A percentile compares a stretch with the other conserved stretches of the same genome.
Evolutionary conservation across 306 rosid species (phyloP).

Genomic region (Quercus variabilis): DNA sequence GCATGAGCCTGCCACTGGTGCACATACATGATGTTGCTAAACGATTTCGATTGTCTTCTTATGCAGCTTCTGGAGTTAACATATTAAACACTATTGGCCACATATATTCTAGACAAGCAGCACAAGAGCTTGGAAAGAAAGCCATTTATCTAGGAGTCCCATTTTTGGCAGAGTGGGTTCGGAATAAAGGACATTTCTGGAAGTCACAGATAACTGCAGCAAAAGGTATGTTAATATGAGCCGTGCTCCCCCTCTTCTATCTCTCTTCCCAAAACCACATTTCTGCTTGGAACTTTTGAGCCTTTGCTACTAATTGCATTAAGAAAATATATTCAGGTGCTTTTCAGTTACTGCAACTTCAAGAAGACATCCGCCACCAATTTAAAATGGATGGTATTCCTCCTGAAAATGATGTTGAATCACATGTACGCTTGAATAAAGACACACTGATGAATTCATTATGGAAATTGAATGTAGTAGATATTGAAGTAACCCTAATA

Average conservation of each 20-base stretch:
- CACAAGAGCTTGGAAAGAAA: constrained; percentile 89
- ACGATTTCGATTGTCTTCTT: constrained; percentile 8
- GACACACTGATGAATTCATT: constrained; percentile 73
- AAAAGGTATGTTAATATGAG: constrained; percentile 45
- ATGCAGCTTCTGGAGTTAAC: constrained; percentile 71
- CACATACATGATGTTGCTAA: not conserved
- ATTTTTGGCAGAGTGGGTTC: constrained; percentile 90
- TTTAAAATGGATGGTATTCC: constrained; percentile 54
- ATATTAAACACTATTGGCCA: constrained; percentile 79
- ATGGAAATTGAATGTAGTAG: constrained; percentile 94
- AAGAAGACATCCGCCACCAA: constrained; percentile 66
- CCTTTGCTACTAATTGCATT: constrained; percentile 20
- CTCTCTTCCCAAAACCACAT: too few relatives aligned
- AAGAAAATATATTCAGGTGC: constrained; percentile 55
- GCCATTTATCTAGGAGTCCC: constrained; percentile 88
- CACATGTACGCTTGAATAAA: constrained; percentile 68
- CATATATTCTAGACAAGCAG: constrained; percentile 89
- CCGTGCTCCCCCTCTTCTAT: too few relatives aligned
- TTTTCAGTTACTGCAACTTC: constrained; percentile 77
- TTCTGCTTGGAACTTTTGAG: not conserved
- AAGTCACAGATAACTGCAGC: constrained; percentile 92
- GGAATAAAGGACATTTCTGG: constrained; percentile 89
- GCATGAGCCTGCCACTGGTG: not conserved
- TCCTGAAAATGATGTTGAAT: constrained; percentile 52
- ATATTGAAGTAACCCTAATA: constrained; percentile 83